A percentile compares a stretch with the other conserved stretches of the same genome.
phyloP scores from a whole-genome alignment of 768 basidiomycete species.

The Suillus placidus region DNA sequence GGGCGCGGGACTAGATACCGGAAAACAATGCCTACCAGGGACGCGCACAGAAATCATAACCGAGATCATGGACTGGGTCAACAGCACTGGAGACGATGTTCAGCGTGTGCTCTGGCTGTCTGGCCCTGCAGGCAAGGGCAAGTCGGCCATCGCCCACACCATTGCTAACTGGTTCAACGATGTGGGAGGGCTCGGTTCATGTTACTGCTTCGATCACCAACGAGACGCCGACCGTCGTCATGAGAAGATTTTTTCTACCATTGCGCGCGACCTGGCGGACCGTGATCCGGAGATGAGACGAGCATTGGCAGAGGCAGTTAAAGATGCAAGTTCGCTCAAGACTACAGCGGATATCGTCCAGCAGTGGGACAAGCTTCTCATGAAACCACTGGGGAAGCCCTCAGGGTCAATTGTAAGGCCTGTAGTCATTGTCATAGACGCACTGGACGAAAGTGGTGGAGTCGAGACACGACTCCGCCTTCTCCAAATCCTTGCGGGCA shows the following conservation, averaged over 20 bases:
- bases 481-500: constrained; percentile 12
- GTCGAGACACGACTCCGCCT: constrained; percentile 10
- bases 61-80: constrained; percentile 28
- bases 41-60: constrained; percentile 28
- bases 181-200: constrained; percentile 4
- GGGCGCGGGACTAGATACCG: not conserved
- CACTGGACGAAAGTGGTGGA: constrained; percentile 20
- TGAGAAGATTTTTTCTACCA: constrained; percentile 20
- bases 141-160: constrained; percentile 9
- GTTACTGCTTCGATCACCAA: constrained; percentile 10
- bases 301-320: not conserved
- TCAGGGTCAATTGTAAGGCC: constrained; percentile 18
- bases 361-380: constrained; percentile 23
- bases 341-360: not conserved
- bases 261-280: constrained; percentile 6
- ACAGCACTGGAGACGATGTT: constrained; percentile 8
- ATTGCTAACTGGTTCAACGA: constrained; percentile 16
- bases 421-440: constrained; percentile 31
- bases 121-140: not conserved
- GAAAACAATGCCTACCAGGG: constrained; percentile 17
- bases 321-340: not conserved
- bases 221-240: constrained; percentile 5
- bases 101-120: not conserved
- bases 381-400: constrained; percentile 11
- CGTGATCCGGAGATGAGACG: not conserved